Evolutionary conservation across 169 alveolate genomes (phyloP).

Genomic region (Eimeria acervulina): DNA sequence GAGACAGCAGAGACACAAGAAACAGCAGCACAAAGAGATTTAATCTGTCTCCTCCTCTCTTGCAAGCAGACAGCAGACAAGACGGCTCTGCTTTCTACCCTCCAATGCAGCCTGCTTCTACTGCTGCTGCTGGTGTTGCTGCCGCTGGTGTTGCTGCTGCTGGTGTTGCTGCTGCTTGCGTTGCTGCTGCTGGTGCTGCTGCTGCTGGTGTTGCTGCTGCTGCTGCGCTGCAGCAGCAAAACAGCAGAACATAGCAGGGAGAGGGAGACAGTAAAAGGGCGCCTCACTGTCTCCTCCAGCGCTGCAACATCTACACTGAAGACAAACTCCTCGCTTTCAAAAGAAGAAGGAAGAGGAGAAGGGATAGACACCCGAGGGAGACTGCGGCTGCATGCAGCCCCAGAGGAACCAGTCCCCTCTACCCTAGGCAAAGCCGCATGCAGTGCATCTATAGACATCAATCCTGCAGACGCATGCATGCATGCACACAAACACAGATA

Average conservation of each 20-base stretch:
- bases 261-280: not conserved
- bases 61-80: no score
- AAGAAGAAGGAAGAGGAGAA: constrained; percentile 47
- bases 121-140: no score
- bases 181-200: not conserved
- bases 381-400: constrained; percentile 35
- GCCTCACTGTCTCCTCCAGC: not conserved
- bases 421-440: constrained; percentile 5
- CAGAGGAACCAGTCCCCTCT: not conserved
- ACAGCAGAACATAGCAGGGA: not conserved
- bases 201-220: not conserved
- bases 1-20: not conserved
- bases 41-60: not conserved
- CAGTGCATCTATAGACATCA: constrained; percentile 70
- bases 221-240: no score
- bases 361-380: constrained; percentile 69
- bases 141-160: not conserved
- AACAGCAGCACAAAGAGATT: not conserved
- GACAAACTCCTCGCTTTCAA: constrained; percentile 66
- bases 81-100: no score
- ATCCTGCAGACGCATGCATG: constrained; percentile 35
- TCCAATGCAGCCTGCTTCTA: no score
- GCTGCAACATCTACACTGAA: constrained; percentile 35
- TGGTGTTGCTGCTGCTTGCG: not conserved
- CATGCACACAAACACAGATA: no score